Evolutionary conservation across 2,329 filamentous ascomycete genomes (phyloP).

Genomic region (Fusarium incarnatum): DNA sequence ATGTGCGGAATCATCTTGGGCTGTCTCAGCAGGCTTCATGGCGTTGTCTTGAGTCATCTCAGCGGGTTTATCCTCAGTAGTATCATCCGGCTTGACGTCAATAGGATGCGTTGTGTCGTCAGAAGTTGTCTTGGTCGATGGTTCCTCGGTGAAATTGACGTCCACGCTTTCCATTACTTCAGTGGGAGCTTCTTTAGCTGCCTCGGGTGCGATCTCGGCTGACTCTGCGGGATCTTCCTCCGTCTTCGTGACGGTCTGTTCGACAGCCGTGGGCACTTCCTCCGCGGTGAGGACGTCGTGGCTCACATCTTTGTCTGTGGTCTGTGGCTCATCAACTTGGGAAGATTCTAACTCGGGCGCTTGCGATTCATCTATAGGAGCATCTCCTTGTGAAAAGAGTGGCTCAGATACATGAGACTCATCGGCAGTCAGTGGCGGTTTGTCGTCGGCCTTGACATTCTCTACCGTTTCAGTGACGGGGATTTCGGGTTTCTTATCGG

Average conservation of each 20-base stretch:
- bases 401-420: slow-evolving; percentile 48
- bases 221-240: not conserved
- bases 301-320: not conserved
- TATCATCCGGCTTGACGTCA: slow-evolving; percentile 1
- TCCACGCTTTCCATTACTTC: slow-evolving; percentile 2
- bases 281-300: not conserved
- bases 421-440: slow-evolving; percentile 12
- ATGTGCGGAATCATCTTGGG: not conserved
- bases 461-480: not conserved
- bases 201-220: not conserved
- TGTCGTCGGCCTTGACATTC: slow-evolving; percentile 6
- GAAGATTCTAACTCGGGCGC: slow-evolving; percentile 38
- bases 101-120: not conserved
- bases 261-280: not conserved
- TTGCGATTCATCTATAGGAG: slow-evolving; percentile 44
- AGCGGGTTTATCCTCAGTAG: not conserved
- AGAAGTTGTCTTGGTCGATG: not conserved
- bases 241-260: slow-evolving; percentile 3
- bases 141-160: not conserved
- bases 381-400: slow-evolving; percentile 50
- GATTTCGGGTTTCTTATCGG: slow-evolving; percentile 10
- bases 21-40: not conserved
- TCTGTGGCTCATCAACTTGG: slow-evolving; percentile 39
- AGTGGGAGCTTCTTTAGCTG: not conserved
- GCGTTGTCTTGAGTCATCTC: slow-evolving; percentile 1